These are phyloP conservation scores for Pleurotus platypus DNA, from an alignment of 768 basidiomycete genomes.

Conservation along the genomic window DNA sequence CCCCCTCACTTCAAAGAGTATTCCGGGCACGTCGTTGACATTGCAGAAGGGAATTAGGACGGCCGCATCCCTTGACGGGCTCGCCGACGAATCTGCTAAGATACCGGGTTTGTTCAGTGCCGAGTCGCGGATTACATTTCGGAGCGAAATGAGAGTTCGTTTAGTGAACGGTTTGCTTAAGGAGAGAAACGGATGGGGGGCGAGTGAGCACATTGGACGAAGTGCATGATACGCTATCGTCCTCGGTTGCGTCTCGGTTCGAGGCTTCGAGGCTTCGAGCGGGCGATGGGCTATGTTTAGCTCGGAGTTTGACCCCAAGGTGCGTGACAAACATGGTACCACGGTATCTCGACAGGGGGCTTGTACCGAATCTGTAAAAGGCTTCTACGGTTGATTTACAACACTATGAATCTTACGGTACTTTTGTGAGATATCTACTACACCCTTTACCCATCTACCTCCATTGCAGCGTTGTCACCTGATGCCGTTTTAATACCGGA, in stretches of 20 bases:
- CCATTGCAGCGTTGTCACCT: background rate
- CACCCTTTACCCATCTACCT: background rate
- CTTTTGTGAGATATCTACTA: too few relatives aligned
- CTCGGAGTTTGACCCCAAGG: background rate
- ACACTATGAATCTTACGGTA: background rate
- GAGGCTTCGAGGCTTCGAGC: background rate
- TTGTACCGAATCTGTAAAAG: background rate
- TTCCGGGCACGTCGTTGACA: constrained; percentile 58
- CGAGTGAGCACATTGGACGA: background rate
- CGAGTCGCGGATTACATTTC: constrained; percentile 18
- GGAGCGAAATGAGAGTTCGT: constrained; percentile 24
- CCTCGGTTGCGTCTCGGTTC: background rate
- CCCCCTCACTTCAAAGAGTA: constrained; percentile 70
- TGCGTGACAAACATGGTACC: background rate
- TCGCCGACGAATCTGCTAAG: constrained; percentile 16
- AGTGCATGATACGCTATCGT: background rate
- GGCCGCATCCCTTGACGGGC: constrained; percentile 44
- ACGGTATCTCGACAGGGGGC: background rate
- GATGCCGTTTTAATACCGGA: background rate
- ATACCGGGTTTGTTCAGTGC: constrained; percentile 9
- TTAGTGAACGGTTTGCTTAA: constrained; percentile 4
- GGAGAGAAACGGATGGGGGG: background rate
- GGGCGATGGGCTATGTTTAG: too few relatives aligned
- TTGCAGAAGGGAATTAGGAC: constrained; percentile 80
- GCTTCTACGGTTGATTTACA: background rate